A percentile compares a stretch with the other conserved stretches of the same genome.
Evolutionary conservation across 345 rosid genomes (phyloP).

Genomic region (Brassica napus): DNA sequence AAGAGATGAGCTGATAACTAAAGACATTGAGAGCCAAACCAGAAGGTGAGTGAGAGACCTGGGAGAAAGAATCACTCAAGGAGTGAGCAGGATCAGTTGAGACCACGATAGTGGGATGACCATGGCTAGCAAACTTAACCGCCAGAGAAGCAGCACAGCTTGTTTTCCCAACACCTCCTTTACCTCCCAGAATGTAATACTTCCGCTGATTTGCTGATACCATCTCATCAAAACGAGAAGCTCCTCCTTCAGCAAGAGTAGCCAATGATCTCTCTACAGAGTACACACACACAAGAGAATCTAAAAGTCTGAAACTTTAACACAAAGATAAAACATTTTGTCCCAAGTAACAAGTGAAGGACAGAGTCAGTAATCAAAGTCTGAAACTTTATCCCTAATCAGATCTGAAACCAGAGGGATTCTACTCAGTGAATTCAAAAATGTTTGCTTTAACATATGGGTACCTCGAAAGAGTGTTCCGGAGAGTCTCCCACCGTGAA

Average conservation of each 20-base stretch:
- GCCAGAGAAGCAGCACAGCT: constrained; percentile 92
- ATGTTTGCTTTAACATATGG: background rate
- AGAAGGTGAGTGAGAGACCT: constrained; percentile 42
- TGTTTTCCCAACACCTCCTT: constrained; percentile 89
- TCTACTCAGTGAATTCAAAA: background rate
- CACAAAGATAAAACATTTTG: constrained; percentile 1
- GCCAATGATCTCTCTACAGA: constrained; percentile 54
- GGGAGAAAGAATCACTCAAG: constrained; percentile 74
- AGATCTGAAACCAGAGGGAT: background rate
- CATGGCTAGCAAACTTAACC: constrained; percentile 72
- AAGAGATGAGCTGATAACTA: constrained; percentile 2
- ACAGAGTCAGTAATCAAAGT: background rate
- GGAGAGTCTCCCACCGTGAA: constrained; percentile 23
- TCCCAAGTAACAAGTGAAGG: background rate
- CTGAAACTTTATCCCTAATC: background rate
- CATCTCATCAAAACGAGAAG: constrained; percentile 40
- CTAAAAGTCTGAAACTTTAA: background rate
- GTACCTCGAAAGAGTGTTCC: constrained; percentile 49
- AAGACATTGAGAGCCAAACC: constrained; percentile 6
- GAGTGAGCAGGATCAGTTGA: constrained; percentile 92
- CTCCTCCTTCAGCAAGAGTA: constrained; percentile 47
- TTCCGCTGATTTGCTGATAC: constrained; percentile 46
- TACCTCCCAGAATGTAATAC: constrained; percentile 74
- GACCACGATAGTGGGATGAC: constrained; percentile 79
- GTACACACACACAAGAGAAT: constrained; percentile 21